These are phyloP conservation scores for Apiospora saccharicola DNA, from an alignment of 2,329 filamentous ascomycete genomes.

Conservation along the genomic window DNA sequence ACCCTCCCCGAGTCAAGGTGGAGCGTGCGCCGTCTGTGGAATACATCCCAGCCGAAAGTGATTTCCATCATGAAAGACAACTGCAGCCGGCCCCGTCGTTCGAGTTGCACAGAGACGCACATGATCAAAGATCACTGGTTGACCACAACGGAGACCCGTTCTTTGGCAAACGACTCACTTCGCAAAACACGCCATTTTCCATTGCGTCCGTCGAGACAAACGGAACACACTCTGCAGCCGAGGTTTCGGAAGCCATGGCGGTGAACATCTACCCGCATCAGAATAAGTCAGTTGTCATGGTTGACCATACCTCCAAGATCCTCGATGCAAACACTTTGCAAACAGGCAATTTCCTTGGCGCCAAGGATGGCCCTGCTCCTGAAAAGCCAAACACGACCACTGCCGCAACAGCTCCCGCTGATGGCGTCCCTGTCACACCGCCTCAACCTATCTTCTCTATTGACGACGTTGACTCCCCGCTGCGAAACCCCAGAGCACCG, in stretches of 20 bases:
- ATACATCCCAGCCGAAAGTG: conserved; percentile 34
- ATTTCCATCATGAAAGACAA: conserved; percentile 38
- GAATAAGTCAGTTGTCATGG: conserved; percentile 68
- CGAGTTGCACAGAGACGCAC: conserved; percentile 45
- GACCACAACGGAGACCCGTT: conserved; percentile 63
- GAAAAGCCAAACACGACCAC: conserved; percentile 48
- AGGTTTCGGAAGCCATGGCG: conserved; percentile 68
- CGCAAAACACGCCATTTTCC: conserved; percentile 69
- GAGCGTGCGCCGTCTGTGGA: conserved; percentile 39
- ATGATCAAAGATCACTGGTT: conserved; percentile 45
- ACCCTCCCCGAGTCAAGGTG: conserved; percentile 38
- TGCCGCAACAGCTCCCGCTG: conserved; percentile 49
- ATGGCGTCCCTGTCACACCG: conserved; percentile 58
- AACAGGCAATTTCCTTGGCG: conserved; percentile 28
- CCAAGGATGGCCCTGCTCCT: conserved; percentile 26
- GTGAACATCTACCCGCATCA: conserved; percentile 70
- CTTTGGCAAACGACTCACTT: conserved; percentile 60
- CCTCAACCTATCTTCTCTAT: conserved; percentile 57
- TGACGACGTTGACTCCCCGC: conserved; percentile 66
- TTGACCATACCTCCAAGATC: conserved; percentile 60
- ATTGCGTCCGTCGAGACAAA: conserved; percentile 67
- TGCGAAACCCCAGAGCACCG: conserved; percentile 68
- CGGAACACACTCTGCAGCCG: conserved; percentile 62
- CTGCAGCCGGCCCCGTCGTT: conserved; percentile 42
- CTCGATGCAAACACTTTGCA: conserved; percentile 51